Conservation (phyloP, 2,329 filamentous ascomycete genomes). For the Pleoardoris graminearum region DNA sequence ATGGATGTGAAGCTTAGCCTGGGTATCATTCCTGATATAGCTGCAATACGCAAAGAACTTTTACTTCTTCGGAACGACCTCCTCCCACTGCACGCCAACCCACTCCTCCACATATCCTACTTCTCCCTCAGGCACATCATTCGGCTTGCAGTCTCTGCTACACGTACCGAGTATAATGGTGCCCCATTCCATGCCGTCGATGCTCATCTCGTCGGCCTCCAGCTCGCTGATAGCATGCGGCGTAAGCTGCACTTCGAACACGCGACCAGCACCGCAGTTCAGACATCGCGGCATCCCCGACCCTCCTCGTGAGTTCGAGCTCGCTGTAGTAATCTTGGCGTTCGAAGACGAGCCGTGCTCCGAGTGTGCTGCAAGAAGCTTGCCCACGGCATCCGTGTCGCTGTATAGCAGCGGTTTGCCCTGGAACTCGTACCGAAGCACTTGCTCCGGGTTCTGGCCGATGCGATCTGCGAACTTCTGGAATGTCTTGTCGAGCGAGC, state of each 20-base stretch:
- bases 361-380: constrained; percentile 54
- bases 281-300: constrained; percentile 71
- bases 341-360: constrained; percentile 32
- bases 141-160: constrained; percentile 72
- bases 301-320: constrained; percentile 27
- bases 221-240: constrained; percentile 88
- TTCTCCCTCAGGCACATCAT: constrained; percentile 61
- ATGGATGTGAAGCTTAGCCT: no score
- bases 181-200: constrained; percentile 96
- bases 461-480: constrained; percentile 57
- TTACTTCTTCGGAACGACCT: constrained; percentile 50
- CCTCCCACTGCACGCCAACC: constrained; percentile 98
- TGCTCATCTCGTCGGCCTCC: constrained; percentile 69
- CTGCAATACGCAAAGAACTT: no score
- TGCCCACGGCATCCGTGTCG: constrained; percentile 73
- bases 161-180: constrained; percentile 89
- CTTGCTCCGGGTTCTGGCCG: constrained; percentile 55
- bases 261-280: constrained; percentile 73
- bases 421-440: constrained; percentile 55
- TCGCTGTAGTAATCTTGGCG: constrained; percentile 32
- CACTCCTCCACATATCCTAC: constrained; percentile 90
- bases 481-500: constrained; percentile 54
- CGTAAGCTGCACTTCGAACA: constrained; percentile 90
- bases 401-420: constrained; percentile 72
- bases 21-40: no score